These are phyloP conservation scores for Phytophthora kernoviae DNA, from an alignment of 352 stramenopile species.

Conservation along the genomic window DNA sequence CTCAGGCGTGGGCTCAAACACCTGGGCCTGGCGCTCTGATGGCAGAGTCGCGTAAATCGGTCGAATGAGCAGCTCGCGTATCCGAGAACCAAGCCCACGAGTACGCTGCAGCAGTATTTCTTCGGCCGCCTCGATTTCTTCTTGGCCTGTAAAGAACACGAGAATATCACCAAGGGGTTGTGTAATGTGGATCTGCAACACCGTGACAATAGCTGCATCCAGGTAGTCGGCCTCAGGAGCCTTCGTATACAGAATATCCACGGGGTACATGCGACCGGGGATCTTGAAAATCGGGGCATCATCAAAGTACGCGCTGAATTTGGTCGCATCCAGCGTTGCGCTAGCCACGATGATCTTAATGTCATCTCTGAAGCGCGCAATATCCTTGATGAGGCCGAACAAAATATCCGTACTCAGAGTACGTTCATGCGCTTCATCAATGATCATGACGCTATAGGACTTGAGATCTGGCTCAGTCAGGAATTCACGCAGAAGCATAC, in stretches of 20 bases:
- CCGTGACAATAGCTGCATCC: conserved; percentile 97
- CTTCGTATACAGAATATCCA: conserved; percentile 99
- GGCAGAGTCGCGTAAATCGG: conserved; percentile 99
- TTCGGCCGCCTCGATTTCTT: conserved; percentile 98
- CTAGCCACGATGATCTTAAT: conserved; percentile 98
- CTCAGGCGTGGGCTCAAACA: conserved; percentile 98
- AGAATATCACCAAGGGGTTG: conserved; percentile 98
- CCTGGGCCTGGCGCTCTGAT: conserved; percentile 98
- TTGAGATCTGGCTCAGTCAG: conserved; percentile 97
- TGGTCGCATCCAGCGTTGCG: conserved; percentile 97
- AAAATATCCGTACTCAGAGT: conserved; percentile 99
- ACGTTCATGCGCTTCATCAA: conserved; percentile 99
- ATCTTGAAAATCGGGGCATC: conserved; percentile 99
- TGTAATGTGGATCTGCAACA: conserved; percentile 99
- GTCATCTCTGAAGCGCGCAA: conserved; percentile 95
- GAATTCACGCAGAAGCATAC: conserved; percentile 99
- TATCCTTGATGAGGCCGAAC: conserved; percentile 99
- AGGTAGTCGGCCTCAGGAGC: conserved; percentile 98
- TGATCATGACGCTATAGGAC: conserved; percentile 98
- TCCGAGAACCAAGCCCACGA: conserved; percentile 94
- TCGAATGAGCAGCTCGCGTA: conserved; percentile 98
- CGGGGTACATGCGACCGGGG: conserved; percentile 94
- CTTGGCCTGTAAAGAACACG: conserved; percentile 99
- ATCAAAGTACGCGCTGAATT: conserved; percentile 99
- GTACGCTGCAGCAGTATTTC: conserved; percentile 96